These are phyloP conservation scores for Alternaria alternata DNA, from an alignment of 2,329 filamentous ascomycete genomes.

Conservation along the genomic window DNA sequence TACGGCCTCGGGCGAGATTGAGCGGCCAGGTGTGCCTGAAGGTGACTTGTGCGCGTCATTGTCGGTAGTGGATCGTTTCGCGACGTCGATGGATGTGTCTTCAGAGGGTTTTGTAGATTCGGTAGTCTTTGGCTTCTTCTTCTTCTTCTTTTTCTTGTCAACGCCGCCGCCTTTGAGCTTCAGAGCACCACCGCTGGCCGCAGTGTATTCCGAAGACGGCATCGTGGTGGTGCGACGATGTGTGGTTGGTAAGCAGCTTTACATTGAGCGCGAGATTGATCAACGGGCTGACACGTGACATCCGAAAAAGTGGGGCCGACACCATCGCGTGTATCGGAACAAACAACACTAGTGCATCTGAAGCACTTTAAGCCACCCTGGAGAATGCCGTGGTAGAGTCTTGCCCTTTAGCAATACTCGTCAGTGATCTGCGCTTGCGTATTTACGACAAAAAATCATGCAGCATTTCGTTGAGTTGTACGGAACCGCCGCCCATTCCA, in stretches of 20 bases:
- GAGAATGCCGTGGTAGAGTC: background rate
- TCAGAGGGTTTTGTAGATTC: slow-evolving; percentile 19
- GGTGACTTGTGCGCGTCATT: slow-evolving; percentile 28
- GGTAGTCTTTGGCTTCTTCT: slow-evolving; percentile 49
- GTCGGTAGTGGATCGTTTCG: slow-evolving; percentile 24
- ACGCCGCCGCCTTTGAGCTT: slow-evolving; percentile 80
- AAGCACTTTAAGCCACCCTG: background rate
- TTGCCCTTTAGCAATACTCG: background rate
- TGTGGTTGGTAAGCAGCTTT: slow-evolving; percentile 5
- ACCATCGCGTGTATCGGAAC: background rate
- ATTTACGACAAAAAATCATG: background rate
- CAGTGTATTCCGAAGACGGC: slow-evolving; percentile 78
- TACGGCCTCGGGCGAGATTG: slow-evolving; percentile 44
- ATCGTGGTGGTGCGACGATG: slow-evolving; percentile 54
- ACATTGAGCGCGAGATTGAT: slow-evolving; percentile 8
- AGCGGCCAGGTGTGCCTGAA: slow-evolving; percentile 37
- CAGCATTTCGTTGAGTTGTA: background rate
- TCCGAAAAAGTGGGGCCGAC: background rate
- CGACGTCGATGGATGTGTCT: slow-evolving; percentile 24
- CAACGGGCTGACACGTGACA: slow-evolving; percentile 10
- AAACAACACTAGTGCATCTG: background rate
- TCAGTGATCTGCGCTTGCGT: background rate
- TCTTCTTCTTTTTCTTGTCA: slow-evolving; percentile 71
- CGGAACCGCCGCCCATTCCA: background rate
- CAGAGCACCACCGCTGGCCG: slow-evolving; percentile 75